Conservation (phyloP, 305 asterid genomes). For the Solanum chacoense region DNA sequence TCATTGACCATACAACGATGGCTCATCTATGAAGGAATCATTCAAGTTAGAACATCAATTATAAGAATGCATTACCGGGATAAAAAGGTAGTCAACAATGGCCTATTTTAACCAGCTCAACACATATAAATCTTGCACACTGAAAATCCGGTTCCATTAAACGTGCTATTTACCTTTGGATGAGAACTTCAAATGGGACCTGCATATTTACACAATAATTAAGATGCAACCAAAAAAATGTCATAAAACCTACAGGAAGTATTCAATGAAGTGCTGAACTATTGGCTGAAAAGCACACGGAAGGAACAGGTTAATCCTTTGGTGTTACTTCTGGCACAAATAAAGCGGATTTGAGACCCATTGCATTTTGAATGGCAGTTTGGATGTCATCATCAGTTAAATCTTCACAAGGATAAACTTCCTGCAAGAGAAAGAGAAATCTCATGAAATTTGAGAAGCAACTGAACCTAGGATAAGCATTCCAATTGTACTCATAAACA, state of each 20-base stretch:
- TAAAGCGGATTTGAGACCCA: conserved; percentile 46
- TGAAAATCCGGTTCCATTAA: conserved; percentile 84
- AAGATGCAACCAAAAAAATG: neutral
- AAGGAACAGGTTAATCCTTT: neutral
- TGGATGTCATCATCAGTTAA: neutral
- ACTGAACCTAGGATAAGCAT: neutral
- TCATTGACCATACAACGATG: conserved; percentile 45
- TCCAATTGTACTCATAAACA: neutral
- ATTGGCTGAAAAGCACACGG: neutral
- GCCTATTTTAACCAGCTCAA: conserved; percentile 73
- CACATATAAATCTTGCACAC: conserved; percentile 53
- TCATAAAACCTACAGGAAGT: neutral
- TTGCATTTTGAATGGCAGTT: conserved; percentile 42
- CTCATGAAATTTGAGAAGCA: too few relatives aligned
- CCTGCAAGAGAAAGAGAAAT: neutral
- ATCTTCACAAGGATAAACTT: neutral
- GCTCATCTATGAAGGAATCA: conserved; percentile 45
- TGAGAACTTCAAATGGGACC: conserved; percentile 90
- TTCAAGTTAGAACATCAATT: neutral
- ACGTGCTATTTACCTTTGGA: conserved; percentile 71
- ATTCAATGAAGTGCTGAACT: conserved; percentile 24
- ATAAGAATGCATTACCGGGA: neutral
- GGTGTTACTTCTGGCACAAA: conserved; percentile 42
- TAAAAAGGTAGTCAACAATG: neutral
- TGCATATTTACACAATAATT: conserved; percentile 14